Evolutionary conservation across 2,329 filamentous ascomycete species (phyloP), one percentile per base, ranked within the genome.

Genomic region (Curvularia verruculosa): DNA sequence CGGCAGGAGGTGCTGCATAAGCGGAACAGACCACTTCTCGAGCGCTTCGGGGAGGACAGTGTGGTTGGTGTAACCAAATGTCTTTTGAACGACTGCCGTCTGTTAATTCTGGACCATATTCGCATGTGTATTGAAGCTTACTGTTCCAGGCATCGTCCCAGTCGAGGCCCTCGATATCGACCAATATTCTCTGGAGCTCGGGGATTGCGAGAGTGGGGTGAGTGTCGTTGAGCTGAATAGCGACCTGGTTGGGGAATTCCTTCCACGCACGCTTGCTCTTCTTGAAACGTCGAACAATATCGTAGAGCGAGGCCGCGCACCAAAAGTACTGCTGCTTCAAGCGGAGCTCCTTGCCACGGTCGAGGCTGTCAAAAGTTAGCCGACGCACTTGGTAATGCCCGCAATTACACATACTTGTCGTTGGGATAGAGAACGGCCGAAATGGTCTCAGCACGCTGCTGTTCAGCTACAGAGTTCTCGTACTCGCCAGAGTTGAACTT

Each of bases 301-400:
- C 95, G 73, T 92, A 92, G 3, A 99, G 84, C 15, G 95, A 99
- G 15, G 95, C 95, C 50, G 95, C 93, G 72, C 96, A 96, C 95
- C 95, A 99, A 81, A 99, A 99, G 84, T 99, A 99, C 78, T 99
- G 95, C 78, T 99, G 95, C 85, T 99, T 99, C 77, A 99, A 80
- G 52, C 95, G 91, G 62, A 99, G 87, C 82, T 99, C 95, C 79
- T 99, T 99, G 61, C 95, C 95, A 64, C 92, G 87, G 65, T 98
- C 94, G 43, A 99, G 85, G 78, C 73, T 76, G 26, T 2, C 41
- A 43, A 36, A 39, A 18, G 34, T 58, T 70, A 21, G 69, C 63
- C 21, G 21, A 23, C 4, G 13, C n/a, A n/a, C n/a, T 45, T 47
- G 7, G 19, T 54, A 10, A 31, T 2, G 2, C 24, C 18, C 31